Evolutionary conservation across 352 stramenopile species (phyloP).

Genomic region (Pythium phragmitis): DNA sequence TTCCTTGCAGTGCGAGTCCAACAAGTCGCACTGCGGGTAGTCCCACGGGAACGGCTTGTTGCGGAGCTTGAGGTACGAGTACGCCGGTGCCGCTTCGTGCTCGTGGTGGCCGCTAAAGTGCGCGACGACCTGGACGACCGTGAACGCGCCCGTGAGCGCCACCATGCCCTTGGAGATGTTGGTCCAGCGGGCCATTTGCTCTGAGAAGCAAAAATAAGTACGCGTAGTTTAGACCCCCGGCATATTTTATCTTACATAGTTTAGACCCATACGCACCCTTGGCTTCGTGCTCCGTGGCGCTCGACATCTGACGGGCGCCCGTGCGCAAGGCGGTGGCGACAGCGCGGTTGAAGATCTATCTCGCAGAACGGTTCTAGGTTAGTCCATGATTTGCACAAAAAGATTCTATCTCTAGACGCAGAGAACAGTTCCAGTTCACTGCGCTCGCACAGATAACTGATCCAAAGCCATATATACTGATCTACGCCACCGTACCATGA

Average conservation of each 20-base stretch:
- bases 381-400: neutral
- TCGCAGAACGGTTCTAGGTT: neutral
- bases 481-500: conserved; percentile 22
- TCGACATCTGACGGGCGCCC: conserved; percentile 77
- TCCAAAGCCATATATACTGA: neutral
- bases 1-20: conserved; percentile 75
- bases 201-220: conserved; percentile 24
- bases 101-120: conserved; percentile 42
- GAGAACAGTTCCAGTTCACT: conserved; percentile 1
- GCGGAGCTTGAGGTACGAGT: conserved; percentile 85
- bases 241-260: neutral
- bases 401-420: neutral
- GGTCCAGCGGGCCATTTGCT: conserved; percentile 85
- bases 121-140: conserved; percentile 53
- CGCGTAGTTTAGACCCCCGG: conserved; percentile 7
- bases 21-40: conserved; percentile 75
- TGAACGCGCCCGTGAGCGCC: conserved; percentile 50
- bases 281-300: conserved; percentile 76
- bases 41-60: conserved; percentile 87
- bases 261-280: conserved; percentile 46
- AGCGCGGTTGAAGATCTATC: conserved; percentile 35
- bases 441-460: neutral
- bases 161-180: conserved; percentile 88
- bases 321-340: conserved; percentile 50
- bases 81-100: conserved; percentile 62